Evolutionary conservation across 805 yeast species (phyloP).

Genomic region (Wickerhamiella cacticola): DNA sequence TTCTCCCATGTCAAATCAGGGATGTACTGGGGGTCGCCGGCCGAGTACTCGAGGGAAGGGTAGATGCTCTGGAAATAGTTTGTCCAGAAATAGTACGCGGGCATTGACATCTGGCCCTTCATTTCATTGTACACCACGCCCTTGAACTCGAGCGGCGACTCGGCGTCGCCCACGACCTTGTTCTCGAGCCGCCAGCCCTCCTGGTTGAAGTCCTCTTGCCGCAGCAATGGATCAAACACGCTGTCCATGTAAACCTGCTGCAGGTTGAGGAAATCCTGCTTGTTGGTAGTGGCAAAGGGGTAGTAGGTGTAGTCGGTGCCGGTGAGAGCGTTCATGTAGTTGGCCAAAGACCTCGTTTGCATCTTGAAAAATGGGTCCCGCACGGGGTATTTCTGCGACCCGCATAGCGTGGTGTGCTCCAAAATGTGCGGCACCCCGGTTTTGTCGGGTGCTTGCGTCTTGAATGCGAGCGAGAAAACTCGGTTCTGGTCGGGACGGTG

Average conservation of each 20-base stretch:
- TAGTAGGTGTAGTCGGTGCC: constrained; percentile 93
- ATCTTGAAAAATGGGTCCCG: constrained; percentile 96
- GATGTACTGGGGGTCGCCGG: constrained; percentile 82
- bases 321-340: constrained; percentile 98
- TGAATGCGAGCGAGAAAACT: constrained; percentile 80
- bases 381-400: constrained; percentile 82
- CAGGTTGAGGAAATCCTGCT: constrained; percentile 65
- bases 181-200: constrained; percentile 97
- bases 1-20: constrained; percentile 66
- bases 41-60: constrained; percentile 77
- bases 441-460: constrained; percentile 88
- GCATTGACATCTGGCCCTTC: constrained; percentile 93
- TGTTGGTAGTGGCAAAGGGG: constrained; percentile 92
- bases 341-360: constrained; percentile 87
- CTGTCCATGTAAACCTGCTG: constrained; percentile 82
- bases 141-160: constrained; percentile 59
- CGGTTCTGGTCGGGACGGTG: constrained; percentile 74
- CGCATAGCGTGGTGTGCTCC: constrained; percentile 94
- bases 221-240: constrained; percentile 67
- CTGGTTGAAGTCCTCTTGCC: constrained; percentile 73
- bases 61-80: constrained; percentile 72
- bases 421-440: constrained; percentile 94
- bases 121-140: constrained; percentile 97
- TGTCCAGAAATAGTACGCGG: constrained; percentile 75
- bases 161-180: constrained; percentile 42